Evolutionary conservation across 2,329 filamentous ascomycete species (phyloP).

Genomic region (Sarocladium brachiariae): DNA sequence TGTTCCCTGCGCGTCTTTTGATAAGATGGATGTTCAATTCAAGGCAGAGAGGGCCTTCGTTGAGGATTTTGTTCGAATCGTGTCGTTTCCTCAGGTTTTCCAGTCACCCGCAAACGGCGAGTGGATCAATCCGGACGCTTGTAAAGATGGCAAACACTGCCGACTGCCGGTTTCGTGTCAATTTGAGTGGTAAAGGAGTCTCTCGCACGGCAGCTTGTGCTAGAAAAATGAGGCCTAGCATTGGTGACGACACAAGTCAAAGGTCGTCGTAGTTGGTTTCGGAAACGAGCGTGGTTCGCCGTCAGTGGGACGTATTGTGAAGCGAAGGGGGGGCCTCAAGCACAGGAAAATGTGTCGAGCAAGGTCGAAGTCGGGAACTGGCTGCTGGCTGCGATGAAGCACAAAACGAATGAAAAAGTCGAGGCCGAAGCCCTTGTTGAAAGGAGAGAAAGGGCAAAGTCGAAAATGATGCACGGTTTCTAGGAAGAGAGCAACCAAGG

Average conservation of each 20-base stretch:
- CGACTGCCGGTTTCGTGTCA: too few species aligned
- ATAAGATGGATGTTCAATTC: too few species aligned
- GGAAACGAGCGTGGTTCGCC: not conserved
- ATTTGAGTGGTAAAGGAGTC: too few species aligned
- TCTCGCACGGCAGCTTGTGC: too few species aligned
- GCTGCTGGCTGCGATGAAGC: not conserved
- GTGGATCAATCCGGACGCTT: too few species aligned
- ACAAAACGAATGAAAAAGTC: conserved; percentile 3
- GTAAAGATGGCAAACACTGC: too few species aligned
- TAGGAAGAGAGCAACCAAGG: not conserved
- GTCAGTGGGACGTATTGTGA: not conserved
- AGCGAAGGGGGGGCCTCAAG: not conserved
- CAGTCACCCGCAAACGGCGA: too few species aligned
- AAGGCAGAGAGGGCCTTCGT: not conserved
- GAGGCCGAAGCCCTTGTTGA: conserved; percentile 4
- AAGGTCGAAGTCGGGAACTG: not conserved
- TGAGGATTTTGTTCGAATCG: not conserved
- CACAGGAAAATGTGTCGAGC: not conserved
- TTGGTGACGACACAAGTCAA: too few species aligned
- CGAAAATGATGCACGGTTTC: not conserved
- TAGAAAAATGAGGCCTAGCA: too few species aligned
- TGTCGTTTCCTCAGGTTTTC: too few species aligned
- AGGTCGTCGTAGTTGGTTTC: too few species aligned
- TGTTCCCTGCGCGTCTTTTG: not conserved
- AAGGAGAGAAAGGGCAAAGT: not conserved